Conservation (phyloP, 2,329 filamentous ascomycete genomes). For the Intubia oerlemansii region DNA sequence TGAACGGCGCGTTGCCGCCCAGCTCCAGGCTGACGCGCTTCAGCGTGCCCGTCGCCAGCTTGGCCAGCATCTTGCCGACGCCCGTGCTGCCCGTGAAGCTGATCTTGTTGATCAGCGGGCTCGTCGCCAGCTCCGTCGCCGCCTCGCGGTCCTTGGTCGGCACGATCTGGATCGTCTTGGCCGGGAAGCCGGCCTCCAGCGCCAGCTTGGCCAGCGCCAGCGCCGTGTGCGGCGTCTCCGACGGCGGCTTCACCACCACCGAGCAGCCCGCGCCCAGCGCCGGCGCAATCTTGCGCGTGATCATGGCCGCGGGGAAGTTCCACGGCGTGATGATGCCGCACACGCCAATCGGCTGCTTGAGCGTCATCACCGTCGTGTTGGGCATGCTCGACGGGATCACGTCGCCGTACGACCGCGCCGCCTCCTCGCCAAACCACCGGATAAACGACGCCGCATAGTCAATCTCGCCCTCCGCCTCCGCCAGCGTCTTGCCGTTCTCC, state of each 20-base stretch:
- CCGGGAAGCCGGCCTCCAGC: slow-evolving; percentile 49
- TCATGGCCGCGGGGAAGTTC: slow-evolving; percentile 58
- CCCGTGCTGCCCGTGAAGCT: slow-evolving; percentile 53
- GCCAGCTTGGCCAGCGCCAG: slow-evolving; percentile 49
- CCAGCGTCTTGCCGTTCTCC: slow-evolving; percentile 73
- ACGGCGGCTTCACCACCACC: too few species aligned
- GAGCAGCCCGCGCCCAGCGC: too few species aligned
- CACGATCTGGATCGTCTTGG: slow-evolving; percentile 38
- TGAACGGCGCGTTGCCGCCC: too few species aligned
- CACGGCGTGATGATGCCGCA: slow-evolving; percentile 68
- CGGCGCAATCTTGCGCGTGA: too few species aligned
- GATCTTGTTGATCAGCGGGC: slow-evolving; percentile 32
- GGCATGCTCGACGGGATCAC: slow-evolving; percentile 50
- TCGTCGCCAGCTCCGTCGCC: slow-evolving; percentile 18
- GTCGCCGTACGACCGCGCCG: slow-evolving; percentile 50
- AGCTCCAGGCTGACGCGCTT: too few species aligned
- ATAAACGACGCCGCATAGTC: slow-evolving; percentile 54
- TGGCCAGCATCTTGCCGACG: slow-evolving; percentile 45
- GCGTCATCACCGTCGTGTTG: slow-evolving; percentile 55
- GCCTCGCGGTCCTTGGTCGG: slow-evolving; percentile 22
- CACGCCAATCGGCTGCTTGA: slow-evolving; percentile 69
- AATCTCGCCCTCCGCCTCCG: slow-evolving; percentile 52
- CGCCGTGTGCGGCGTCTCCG: slow-evolving; percentile 51
- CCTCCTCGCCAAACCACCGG: slow-evolving; percentile 66
- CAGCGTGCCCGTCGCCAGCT: too few species aligned